These are phyloP conservation scores for Kazachstania kunashirensis DNA, from an alignment of 805 yeast species.

Conservation along the genomic window DNA sequence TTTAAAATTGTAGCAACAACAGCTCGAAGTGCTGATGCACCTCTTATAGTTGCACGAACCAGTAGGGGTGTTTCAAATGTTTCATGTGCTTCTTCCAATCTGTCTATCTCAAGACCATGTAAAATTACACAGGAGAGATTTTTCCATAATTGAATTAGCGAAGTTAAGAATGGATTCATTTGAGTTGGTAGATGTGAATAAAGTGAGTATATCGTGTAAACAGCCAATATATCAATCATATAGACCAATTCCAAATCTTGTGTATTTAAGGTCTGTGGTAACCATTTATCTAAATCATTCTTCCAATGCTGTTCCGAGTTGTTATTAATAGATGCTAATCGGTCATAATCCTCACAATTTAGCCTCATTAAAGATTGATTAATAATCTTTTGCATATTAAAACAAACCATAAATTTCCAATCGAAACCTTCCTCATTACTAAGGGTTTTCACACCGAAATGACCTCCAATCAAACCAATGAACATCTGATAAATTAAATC, in stretches of 20 bases:
- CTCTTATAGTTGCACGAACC: slow-evolving; percentile 44
- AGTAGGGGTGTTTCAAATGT: slow-evolving; percentile 36
- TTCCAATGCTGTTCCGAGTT: slow-evolving; percentile 13
- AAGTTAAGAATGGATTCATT: slow-evolving; percentile 53
- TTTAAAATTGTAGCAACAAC: slow-evolving; percentile 54
- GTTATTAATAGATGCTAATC: slow-evolving; percentile 11
- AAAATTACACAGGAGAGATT: slow-evolving; percentile 49
- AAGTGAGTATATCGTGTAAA: slow-evolving; percentile 37
- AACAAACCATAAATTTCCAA: slow-evolving; percentile 22
- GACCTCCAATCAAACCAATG: slow-evolving; percentile 33
- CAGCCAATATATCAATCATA: slow-evolving; percentile 35
- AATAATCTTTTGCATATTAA: slow-evolving; percentile 25
- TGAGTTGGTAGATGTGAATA: slow-evolving; percentile 29
- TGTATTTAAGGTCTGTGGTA: slow-evolving; percentile 29
- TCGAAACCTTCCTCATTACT: slow-evolving; percentile 9
- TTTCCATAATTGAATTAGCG: slow-evolving; percentile 56
- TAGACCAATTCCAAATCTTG: slow-evolving; percentile 38
- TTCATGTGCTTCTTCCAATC: slow-evolving; percentile 37
- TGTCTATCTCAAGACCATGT: slow-evolving; percentile 51
- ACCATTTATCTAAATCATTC: slow-evolving; percentile 31
- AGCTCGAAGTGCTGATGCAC: slow-evolving; percentile 53
- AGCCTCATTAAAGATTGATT: slow-evolving; percentile 15
- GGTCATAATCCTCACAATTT: slow-evolving; percentile 22
- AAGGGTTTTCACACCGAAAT: slow-evolving; percentile 9
- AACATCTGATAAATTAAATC: slow-evolving; percentile 45